Evolutionary conservation across 148 eudicot genomes (phyloP).

Genomic region (Salicornia ramosissima): DNA sequence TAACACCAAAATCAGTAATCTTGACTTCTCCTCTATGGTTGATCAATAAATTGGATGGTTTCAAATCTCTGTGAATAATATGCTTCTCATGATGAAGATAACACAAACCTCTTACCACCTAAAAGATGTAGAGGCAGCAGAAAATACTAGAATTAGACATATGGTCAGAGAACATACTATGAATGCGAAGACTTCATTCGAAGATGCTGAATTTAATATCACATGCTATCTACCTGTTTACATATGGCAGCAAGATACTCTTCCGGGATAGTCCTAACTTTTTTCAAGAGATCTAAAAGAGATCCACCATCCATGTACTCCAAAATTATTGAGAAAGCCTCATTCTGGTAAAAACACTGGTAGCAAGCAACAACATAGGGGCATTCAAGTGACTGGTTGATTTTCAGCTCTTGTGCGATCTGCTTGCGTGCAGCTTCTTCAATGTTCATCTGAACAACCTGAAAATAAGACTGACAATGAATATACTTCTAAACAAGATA

Average conservation of each 20-base stretch:
- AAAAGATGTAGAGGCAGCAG: constrained; percentile 6
- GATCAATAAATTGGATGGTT: constrained; percentile 92
- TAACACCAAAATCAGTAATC: constrained; percentile 98
- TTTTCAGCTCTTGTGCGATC: constrained; percentile 82
- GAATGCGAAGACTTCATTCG: background rate
- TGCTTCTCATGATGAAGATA: constrained; percentile 97
- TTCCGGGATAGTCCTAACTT: constrained; percentile 75
- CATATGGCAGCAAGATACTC: constrained; percentile 86
- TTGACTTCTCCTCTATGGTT: constrained; percentile 97
- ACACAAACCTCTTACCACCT: constrained; percentile 90
- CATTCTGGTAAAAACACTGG: constrained; percentile 84
- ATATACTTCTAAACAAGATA: background rate
- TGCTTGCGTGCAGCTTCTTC: constrained; percentile 78
- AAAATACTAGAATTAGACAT: background rate
- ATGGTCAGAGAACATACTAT: background rate
- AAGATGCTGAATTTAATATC: background rate
- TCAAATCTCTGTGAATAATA: constrained; percentile 90
- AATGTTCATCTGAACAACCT: constrained; percentile 96
- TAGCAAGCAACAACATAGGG: constrained; percentile 81
- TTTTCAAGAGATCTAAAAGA: constrained; percentile 72
- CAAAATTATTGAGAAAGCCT: constrained; percentile 85
- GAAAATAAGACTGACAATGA: constrained; percentile 26
- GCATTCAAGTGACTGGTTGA: constrained; percentile 88
- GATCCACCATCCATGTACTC: constrained; percentile 99
- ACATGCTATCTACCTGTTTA: constrained; percentile 62